Conservation (phyloP, 2,329 filamentous ascomycete species). For the Nectriaceae sp. region DNA sequence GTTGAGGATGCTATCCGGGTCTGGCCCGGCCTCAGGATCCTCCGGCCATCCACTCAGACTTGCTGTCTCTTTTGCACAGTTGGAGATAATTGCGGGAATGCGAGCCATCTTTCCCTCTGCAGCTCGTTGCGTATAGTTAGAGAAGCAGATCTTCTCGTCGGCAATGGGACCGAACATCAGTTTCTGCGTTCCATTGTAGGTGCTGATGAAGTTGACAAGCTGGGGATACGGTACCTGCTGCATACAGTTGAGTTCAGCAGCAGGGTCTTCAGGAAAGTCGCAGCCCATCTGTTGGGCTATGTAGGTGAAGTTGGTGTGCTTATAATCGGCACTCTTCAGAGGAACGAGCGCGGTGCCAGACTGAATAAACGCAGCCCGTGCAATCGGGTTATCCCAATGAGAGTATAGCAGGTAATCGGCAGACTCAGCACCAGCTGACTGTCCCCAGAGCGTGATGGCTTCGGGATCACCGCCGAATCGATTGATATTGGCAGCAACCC, state of each 20-base stretch:
- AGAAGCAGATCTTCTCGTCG: constrained; percentile 34
- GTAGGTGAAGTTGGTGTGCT: constrained; percentile 36
- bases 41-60: constrained; percentile 2
- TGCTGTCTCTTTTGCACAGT: constrained; percentile 33
- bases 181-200: constrained; percentile 30
- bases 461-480: constrained; percentile 50
- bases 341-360: constrained; percentile 40
- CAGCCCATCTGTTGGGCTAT: constrained; percentile 37
- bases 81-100: constrained; percentile 33
- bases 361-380: constrained; percentile 41
- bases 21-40: constrained; percentile 27
- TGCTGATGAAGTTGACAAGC: constrained; percentile 35
- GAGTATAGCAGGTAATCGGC: constrained; percentile 67
- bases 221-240: constrained; percentile 32
- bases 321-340: constrained; percentile 24
- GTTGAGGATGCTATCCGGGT: constrained; percentile 24
- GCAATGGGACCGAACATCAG: constrained; percentile 20
- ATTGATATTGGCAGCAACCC: constrained; percentile 50
- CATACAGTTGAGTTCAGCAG: constrained; percentile 39
- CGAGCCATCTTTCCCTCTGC: constrained; percentile 25
- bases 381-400: constrained; percentile 48
- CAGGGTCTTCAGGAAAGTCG: constrained; percentile 23
- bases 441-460: constrained; percentile 47
- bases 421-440: constrained; percentile 55
- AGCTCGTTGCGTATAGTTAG: constrained; percentile 30